Base-by-base conservation (phyloP, 108 stramenopile genomes). In the Nannochloropsis salina region DNA sequence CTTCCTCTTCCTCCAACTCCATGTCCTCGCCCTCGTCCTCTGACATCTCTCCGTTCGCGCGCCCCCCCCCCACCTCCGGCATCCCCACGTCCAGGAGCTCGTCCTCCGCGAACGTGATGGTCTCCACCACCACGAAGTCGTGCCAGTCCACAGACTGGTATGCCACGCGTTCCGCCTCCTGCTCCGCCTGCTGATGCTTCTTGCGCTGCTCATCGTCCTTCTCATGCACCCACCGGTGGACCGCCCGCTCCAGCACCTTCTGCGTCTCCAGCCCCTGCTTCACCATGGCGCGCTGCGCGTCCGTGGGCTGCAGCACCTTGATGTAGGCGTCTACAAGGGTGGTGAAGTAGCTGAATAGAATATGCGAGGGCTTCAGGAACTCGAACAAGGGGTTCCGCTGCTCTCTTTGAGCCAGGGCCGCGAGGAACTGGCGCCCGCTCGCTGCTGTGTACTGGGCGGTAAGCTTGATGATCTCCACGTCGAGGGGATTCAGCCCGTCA, bases 101-200 rank as follows among this genome's bases (percentile, higher is more conserved):
- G 74, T 97, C 94, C 31, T 86, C 90, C 1, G 92, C 90, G 91
- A 99, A 98, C 47, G 96, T 97, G 86, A 99, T 98, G 41, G 96
- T 97, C 90, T 98, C 98, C 41, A 99, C 98, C 9, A 99, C 95
- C 1, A 96, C 95, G 88, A 99, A 99, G 88, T 98, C 97, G 90
- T 97, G 95, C 98, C 98, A 99, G 90, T 99, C 98, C 83, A 99
- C 93, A 9, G 84, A 89, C 41, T 90, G 92, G 31, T 45, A 93
- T 81, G 84, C 94, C 89, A 91, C 90, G 21, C 93, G 90, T 12
- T 91, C 92, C 22, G 89, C 93, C 61, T 93, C 88, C 22, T 51
- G 45, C 44, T 89, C 89, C 10, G 86, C 90, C 80, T 94, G 93
- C 40, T 86, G 83, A 42, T 93, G 93, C 84, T 91, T 89, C 81